Evolutionary conservation across 805 yeast species (phyloP).

Genomic region (Candida patagonica): DNA sequence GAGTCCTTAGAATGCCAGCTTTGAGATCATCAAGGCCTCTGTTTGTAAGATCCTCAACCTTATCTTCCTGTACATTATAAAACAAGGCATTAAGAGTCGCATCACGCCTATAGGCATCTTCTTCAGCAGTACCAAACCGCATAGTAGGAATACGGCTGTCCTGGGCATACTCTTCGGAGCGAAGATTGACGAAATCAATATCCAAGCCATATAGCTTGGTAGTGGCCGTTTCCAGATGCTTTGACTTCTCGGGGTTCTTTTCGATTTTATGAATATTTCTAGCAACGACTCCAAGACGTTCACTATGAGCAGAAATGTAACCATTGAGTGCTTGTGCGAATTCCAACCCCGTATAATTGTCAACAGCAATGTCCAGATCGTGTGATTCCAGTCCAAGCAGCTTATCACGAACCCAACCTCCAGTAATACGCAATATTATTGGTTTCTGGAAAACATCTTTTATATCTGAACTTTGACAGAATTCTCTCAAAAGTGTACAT

Average conservation of each 20-base stretch:
- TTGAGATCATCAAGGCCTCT: constrained; percentile 65
- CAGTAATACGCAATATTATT: constrained; percentile 73
- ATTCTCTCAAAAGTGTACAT: constrained; percentile 24
- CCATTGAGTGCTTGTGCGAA: constrained; percentile 62
- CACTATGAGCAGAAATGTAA: constrained; percentile 31
- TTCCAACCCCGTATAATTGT: constrained; percentile 72
- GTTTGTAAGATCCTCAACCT: constrained; percentile 79
- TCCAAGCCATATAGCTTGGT: constrained; percentile 77
- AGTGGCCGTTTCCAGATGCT: constrained; percentile 94
- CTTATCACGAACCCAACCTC: constrained; percentile 98
- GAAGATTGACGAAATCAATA: constrained; percentile 84
- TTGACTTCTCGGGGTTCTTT: constrained; percentile 89
- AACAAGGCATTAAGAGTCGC: constrained; percentile 92
- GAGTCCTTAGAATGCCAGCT: constrained; percentile 72
- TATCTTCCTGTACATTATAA: constrained; percentile 59
- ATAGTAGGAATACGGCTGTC: constrained; percentile 81
- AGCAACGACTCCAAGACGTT: constrained; percentile 21
- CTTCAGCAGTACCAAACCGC: constrained; percentile 78
- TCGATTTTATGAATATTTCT: constrained; percentile 64
- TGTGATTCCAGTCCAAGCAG: constrained; percentile 68
- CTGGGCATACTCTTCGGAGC: constrained; percentile 78
- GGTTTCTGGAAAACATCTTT: constrained; percentile 13
- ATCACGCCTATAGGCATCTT: constrained; percentile 89
- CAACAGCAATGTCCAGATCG: constrained; percentile 89
- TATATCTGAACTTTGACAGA: constrained; percentile 20